Conservation (phyloP, 306 rosid species). For the Arachis stenosperma region DNA sequence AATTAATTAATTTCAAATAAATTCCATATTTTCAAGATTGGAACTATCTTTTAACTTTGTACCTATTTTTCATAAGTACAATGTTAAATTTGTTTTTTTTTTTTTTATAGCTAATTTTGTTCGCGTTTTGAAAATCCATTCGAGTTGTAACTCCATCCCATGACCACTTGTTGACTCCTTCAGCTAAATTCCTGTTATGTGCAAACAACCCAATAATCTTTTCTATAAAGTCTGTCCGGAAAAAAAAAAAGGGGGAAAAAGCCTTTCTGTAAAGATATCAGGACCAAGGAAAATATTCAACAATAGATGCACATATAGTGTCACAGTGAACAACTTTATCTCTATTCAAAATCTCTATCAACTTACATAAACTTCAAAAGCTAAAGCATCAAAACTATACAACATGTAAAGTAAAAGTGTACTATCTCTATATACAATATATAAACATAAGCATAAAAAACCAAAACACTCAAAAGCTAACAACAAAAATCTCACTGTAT, state of each 20-base stretch:
- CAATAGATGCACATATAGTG: conserved; percentile 16
- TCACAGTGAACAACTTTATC: background rate
- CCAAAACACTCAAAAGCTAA: conserved; percentile 25
- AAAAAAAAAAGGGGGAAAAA: too few relatives aligned
- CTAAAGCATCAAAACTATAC: conserved; percentile 35
- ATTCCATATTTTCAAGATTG: too few relatives aligned
- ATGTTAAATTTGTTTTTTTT: too few relatives aligned
- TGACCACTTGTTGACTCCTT: background rate
- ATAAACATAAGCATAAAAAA: conserved; percentile 12
- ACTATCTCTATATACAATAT: conserved; percentile 41
- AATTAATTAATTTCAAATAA: too few relatives aligned
- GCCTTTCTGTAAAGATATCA: background rate
- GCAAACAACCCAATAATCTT: background rate
- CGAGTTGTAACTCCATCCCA: too few relatives aligned
- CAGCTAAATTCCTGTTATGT: background rate
- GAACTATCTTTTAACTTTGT: too few relatives aligned
- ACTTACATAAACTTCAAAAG: conserved; percentile 17
- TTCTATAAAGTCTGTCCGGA: background rate
- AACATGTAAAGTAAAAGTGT: conserved; percentile 23
- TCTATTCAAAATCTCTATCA: conserved; percentile 14
- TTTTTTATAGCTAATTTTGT: too few relatives aligned
- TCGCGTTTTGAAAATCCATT: too few relatives aligned
- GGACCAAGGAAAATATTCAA: background rate
- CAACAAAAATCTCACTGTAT: conserved; percentile 45
- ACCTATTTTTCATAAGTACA: too few relatives aligned